Conservation (phyloP, 192 early-diverging fungal species). For the Neocallimastix lanati region DNA sequence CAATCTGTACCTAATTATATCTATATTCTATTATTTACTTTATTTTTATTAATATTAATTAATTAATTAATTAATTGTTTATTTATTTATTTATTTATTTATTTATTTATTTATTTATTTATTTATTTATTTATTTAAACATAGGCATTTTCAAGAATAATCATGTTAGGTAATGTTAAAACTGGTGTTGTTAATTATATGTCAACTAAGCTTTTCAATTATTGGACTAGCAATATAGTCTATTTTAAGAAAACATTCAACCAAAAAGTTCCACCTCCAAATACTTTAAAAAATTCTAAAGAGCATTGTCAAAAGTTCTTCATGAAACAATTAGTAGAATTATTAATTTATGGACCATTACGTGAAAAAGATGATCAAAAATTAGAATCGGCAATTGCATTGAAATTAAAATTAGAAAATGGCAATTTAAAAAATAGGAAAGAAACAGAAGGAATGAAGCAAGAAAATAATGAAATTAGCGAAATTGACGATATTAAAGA, state of each 20-base stretch:
- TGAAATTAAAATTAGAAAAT: conserved; percentile 8
- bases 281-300: background rate
- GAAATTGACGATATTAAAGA: conserved; percentile 1
- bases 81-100: too few species aligned
- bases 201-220: background rate
- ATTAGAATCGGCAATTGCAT: conserved; percentile 19
- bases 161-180: background rate
- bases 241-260: background rate
- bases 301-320: conserved; percentile 3
- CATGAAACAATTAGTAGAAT: conserved; percentile 5
- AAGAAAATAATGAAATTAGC: background rate
- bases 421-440: background rate
- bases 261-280: background rate
- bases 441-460: background rate
- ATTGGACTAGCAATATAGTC: background rate
- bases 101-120: too few species aligned
- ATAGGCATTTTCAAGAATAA: background rate
- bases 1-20: too few species aligned
- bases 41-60: too few species aligned
- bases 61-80: too few species aligned
- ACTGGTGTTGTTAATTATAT: background rate
- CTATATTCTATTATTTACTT: too few species aligned
- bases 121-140: too few species aligned
- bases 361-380: conserved; percentile 28
- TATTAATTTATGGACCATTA: conserved; percentile 24